phyloP scores from a whole-genome alignment of 495 filamentous ascomycete genomes.

The Lasiosphaeria ovina region DNA sequence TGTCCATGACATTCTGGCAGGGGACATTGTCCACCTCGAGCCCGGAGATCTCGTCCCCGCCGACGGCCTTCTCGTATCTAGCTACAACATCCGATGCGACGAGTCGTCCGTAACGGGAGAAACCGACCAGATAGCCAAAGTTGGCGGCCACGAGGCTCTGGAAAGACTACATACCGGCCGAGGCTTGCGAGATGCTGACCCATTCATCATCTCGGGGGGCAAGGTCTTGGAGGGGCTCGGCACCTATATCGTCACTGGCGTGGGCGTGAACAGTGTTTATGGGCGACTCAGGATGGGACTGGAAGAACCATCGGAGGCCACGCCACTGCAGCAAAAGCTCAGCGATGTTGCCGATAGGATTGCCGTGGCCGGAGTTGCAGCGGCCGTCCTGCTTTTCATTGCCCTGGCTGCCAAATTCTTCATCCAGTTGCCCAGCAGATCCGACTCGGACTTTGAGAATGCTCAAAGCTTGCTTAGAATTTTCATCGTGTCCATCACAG shows the following conservation, averaged over 20 bases:
- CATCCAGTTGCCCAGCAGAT: slow-evolving; percentile 52
- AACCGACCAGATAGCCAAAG: slow-evolving; percentile 65
- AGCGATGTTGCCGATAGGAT: slow-evolving; percentile 75
- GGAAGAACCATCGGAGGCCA: slow-evolving; percentile 72
- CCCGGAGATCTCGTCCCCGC: slow-evolving; percentile 86
- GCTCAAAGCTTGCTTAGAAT: slow-evolving; percentile 76
- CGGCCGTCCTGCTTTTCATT: slow-evolving; percentile 70
- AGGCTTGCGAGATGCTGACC: slow-evolving; percentile 54
- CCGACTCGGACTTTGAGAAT: slow-evolving; percentile 53
- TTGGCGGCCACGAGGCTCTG: slow-evolving; percentile 60
- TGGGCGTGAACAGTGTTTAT: slow-evolving; percentile 68
- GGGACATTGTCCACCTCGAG: slow-evolving; percentile 80
- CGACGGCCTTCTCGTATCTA: slow-evolving; percentile 73
- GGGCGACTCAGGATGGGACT: slow-evolving; percentile 84
- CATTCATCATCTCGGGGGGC: slow-evolving; percentile 78
- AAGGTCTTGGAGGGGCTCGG: slow-evolving; percentile 82
- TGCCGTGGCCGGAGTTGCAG: slow-evolving; percentile 68
- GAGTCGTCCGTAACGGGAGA: slow-evolving; percentile 78
- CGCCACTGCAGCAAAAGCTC: slow-evolving; percentile 74
- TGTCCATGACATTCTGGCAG: slow-evolving; percentile 76
- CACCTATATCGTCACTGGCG: slow-evolving; percentile 72
- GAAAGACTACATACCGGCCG: slow-evolving; percentile 58
- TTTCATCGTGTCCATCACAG: slow-evolving; percentile 77
- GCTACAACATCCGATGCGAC: slow-evolving; percentile 73
- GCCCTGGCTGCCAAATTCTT: slow-evolving; percentile 76